Base-by-base conservation (phyloP, 805 yeast species). In the Monosporozyma aquatica region DNA sequence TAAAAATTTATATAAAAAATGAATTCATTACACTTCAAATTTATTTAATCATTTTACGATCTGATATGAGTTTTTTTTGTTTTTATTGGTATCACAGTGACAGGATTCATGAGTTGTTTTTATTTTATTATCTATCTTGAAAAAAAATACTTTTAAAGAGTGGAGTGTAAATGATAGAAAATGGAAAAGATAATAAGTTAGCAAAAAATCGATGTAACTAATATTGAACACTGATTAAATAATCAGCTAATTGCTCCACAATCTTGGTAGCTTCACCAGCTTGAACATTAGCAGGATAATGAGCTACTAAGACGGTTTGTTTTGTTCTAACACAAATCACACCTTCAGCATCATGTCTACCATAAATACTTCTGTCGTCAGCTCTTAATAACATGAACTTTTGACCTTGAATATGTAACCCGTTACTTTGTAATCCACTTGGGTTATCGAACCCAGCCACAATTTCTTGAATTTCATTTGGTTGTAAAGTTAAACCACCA, bases 211-310 rank as follows among this genome's bases (percentile, higher is more conserved):
- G 21, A 37, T 10, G 20, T 10, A 39, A 21, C 27, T 72, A 90
- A 66, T 85, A 89, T 45, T 87, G 84, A 42, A 83, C 90, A 56
- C 87, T 71, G 61, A 90, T 87, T 67, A 92, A 75, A 61, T 92
- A 89, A 63, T 92, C 97, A 37, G 95, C 97, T 70, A 92, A 74
- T 59, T 87, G 90, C 66, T 92, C 98, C 44, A 90, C 95, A 49
- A 89, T 84, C 57, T 82, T 78, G 46, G 97, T 84, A 41, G 97
- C 97, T 61, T 86, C 95, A 54, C 95, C 96, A 25, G 97, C 86
- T 64, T 81, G 90, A 37, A 85, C 82, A 43, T 89, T 89, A 10
- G 84, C 76, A 13, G 95, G 92, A 62, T 92, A 92, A 65, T 92
- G 97, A n/a, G 92, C 96, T 54, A 92, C 68, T 59, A 92, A 67